Conservation (phyloP, 257 asterid species). For the Solanum pennellii region DNA sequence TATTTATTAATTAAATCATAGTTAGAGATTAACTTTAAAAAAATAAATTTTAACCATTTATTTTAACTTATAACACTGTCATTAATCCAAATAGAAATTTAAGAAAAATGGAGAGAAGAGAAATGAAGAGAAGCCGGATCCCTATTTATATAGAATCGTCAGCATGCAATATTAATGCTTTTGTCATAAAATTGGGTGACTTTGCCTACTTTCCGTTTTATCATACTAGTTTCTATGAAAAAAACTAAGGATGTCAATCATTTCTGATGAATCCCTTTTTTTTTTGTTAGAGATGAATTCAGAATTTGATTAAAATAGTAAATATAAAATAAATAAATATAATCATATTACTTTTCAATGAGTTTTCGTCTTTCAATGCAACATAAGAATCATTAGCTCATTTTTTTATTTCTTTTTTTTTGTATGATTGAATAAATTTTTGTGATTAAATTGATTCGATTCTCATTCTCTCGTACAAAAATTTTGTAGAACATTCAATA, state of each 20-base stretch:
- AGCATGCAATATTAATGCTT: neutral
- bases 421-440: too few species aligned
- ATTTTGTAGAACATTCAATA: neutral
- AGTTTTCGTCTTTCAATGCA: neutral
- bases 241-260: neutral
- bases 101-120: too few species aligned
- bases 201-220: neutral
- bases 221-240: neutral
- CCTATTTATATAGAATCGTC: neutral
- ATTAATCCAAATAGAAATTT: too few species aligned
- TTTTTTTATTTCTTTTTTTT: neutral
- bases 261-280: neutral
- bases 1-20: too few species aligned
- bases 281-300: neutral
- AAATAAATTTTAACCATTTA: too few species aligned
- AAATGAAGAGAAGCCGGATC: too few species aligned
- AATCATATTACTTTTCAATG: neutral
- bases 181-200: neutral
- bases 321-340: neutral
- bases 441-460: neutral
- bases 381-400: neutral
- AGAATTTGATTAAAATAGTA: neutral
- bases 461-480: neutral
- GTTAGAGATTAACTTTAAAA: too few species aligned
- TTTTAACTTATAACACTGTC: too few species aligned